phyloP scores from a whole-genome alignment of 805 yeast species.

The Brettanomyces sp. region DNA sequence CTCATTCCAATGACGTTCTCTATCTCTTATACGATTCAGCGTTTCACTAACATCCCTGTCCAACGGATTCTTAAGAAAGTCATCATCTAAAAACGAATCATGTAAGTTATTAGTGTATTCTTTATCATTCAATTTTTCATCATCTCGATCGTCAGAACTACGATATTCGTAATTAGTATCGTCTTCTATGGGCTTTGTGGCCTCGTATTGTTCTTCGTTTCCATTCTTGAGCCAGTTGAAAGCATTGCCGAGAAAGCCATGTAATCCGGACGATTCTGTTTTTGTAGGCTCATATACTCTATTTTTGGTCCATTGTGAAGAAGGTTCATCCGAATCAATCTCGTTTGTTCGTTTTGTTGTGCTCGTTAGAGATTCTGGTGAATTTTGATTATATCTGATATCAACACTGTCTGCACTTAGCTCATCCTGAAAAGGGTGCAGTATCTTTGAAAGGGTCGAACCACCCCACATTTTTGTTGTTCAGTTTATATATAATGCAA shows the following conservation, averaged over 20 bases:
- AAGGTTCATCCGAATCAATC: no score
- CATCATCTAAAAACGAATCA: not conserved
- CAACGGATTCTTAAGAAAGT: not conserved
- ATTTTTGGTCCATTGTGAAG: no score
- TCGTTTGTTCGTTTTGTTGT: no score
- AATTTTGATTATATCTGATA: not conserved
- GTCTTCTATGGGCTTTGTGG: not conserved
- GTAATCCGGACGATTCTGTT: slow-evolving; percentile 1
- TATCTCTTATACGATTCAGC: not conserved
- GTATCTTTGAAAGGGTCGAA: no score
- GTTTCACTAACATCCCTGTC: slow-evolving; percentile 1
- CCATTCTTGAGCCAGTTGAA: not conserved
- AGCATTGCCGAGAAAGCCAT: slow-evolving; percentile 1
- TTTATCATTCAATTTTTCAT: not conserved
- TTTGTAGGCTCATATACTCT: not conserved
- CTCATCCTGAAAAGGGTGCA: no score
- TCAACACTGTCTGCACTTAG: not conserved
- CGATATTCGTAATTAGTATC: not conserved
- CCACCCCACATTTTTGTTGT: no score
- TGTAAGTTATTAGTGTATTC: not conserved
- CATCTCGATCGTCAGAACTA: not conserved
- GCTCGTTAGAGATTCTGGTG: no score
- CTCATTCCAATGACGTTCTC: slow-evolving; percentile 1
- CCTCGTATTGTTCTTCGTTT: not conserved
- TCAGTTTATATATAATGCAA: no score